These are phyloP conservation scores for Trichosporon coremiiforme DNA, from an alignment of 1,284 basidiomycete genomes.

Conservation along the genomic window DNA sequence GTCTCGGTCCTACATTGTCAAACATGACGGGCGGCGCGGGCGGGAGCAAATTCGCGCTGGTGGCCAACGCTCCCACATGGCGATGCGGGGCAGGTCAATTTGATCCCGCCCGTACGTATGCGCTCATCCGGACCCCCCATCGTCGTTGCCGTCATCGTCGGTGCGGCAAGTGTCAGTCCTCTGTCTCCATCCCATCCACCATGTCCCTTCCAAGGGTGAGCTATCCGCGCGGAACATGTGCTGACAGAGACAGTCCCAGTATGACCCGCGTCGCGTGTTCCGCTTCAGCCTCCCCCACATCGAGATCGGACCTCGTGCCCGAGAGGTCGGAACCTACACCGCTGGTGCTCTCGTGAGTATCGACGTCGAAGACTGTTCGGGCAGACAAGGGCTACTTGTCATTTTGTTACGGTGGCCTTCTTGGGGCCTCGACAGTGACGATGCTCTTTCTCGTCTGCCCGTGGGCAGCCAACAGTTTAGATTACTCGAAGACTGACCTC, in stretches of 20 bases:
- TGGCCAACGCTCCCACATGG: conserved; percentile 3
- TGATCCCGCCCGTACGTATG: conserved; percentile 11
- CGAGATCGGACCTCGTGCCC: conserved; percentile 56
- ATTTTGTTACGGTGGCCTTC: too few relatives aligned
- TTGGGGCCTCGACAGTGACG: too few relatives aligned
- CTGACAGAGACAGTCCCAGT: conserved; percentile 60
- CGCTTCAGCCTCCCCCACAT: conserved; percentile 59
- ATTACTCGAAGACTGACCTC: conserved; percentile 19
- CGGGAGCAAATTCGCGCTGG: neutral
- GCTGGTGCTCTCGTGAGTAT: conserved; percentile 81
- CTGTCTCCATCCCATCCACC: conserved; percentile 17
- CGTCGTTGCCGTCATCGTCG: conserved; percentile 21
- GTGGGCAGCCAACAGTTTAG: neutral
- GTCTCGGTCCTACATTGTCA: conserved; percentile 21
- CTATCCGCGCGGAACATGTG: neutral
- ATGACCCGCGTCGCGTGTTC: conserved; percentile 84
- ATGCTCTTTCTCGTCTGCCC: neutral
- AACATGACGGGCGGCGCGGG: conserved; percentile 9
- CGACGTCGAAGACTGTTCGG: neutral
- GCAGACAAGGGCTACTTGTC: too few relatives aligned
- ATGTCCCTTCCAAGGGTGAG: conserved; percentile 43
- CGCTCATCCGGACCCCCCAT: conserved; percentile 17
- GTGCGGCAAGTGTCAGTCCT: neutral
- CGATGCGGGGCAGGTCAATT: neutral
- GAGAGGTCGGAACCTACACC: conserved; percentile 84